Conservation (phyloP, 768 basidiomycete species). For the Fistulinella prunicolor region DNA sequence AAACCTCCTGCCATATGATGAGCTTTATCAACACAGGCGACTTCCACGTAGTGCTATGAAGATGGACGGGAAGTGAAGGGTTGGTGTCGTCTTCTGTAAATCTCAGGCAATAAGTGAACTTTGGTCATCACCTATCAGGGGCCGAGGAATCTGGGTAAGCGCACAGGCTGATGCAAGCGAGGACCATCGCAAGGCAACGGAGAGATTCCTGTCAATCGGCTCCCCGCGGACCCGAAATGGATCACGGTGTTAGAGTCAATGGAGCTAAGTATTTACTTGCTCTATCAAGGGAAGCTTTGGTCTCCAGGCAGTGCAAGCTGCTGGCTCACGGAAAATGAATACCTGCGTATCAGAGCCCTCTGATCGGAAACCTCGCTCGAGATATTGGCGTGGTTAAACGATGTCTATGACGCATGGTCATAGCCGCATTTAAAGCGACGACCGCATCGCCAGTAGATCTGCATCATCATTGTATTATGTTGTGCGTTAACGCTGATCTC, state of each 20-base stretch:
- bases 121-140: no score
- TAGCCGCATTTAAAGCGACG: no score
- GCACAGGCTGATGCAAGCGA: neutral
- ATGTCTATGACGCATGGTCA: no score
- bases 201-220: neutral
- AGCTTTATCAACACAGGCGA: neutral
- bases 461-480: neutral
- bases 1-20: neutral
- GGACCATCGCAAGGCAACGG: neutral
- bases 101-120: neutral
- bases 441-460: neutral
- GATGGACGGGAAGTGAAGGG: neutral
- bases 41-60: neutral
- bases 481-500: neutral
- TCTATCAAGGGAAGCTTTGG: no score
- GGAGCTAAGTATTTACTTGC: neutral
- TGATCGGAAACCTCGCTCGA: no score
- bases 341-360: no score
- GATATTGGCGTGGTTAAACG: no score
- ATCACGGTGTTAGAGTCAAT: neutral
- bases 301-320: no score
- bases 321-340: no score
- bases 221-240: neutral
- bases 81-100: neutral
- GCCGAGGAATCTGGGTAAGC: neutral